Evolutionary conservation across 805 yeast genomes (phyloP).

Genomic region (Lipomyces yamanashiensis): DNA sequence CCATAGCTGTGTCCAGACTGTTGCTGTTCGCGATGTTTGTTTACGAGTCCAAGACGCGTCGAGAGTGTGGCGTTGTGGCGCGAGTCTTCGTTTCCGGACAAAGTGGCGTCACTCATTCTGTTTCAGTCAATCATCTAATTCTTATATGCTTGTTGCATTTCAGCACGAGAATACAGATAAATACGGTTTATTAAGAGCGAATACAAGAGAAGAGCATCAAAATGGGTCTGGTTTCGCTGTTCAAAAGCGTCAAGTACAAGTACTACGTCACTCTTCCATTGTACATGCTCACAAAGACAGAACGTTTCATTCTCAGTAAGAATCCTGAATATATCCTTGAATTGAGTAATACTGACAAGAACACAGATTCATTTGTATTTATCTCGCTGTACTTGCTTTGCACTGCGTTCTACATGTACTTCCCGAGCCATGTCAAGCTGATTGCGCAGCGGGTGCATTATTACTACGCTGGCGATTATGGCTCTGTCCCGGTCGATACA

Average conservation of each 20-base stretch:
- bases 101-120: too few relatives aligned
- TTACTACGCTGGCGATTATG: conserved; percentile 29
- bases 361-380: conserved; percentile 27
- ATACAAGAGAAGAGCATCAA: neutral
- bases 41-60: conserved; percentile 5
- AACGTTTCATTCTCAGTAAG: conserved; percentile 32
- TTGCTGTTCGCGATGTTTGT: neutral
- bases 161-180: neutral
- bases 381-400: conserved; percentile 29
- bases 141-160: neutral
- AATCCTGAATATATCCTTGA: neutral
- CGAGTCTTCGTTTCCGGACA: neutral
- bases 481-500: neutral
- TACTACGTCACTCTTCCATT: conserved; percentile 35
- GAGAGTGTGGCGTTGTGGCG: conserved; percentile 2
- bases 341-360: neutral
- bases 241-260: conserved; percentile 27
- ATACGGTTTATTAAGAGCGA: neutral
- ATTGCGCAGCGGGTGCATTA: conserved; percentile 35
- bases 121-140: too few relatives aligned
- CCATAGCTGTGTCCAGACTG: neutral
- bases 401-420: conserved; percentile 29
- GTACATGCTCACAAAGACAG: conserved; percentile 29
- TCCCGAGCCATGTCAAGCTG: conserved; percentile 32
- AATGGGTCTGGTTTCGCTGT: conserved; percentile 19